Base-by-base conservation (phyloP, 345 rosid genomes). In the Eucalyptus decipiens region DNA sequence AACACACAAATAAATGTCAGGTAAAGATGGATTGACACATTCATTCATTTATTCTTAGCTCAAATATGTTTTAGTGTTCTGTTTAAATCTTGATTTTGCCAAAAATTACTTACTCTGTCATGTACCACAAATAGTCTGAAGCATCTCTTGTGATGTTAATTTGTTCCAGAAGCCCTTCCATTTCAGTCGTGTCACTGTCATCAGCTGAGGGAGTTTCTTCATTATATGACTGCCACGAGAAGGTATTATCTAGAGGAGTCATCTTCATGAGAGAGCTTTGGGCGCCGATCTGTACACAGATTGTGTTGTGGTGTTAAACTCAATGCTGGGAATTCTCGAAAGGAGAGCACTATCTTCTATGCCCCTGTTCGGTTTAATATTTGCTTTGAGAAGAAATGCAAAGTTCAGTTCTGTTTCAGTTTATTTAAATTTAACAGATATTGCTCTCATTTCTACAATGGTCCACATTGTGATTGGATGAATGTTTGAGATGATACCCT, bases 111-210 rank as follows among this genome's bases (percentile, higher is more conserved):
- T 72, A 98, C 99, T 95, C 97, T 87, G 99, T 96, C 93, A 94
- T 93, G 92, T 96, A 98, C 99, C 99, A 98, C 92, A 98, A 91
- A 88, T 98, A 98, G 91, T 98, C 99, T 32, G 99, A 89, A n/a
- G 87, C 48, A 89, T 98, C 99, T 91, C 95, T 89, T 34, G 99
- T 97, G 86, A 96, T 89, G 90, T 92, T 92, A 87, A 95, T 89
- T 91, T 98, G 99, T 91, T 97, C 99, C 93, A 93, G 85, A 87
- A 98, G 94, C 87, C 99, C 98, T 80, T 91, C 92, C 89, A 89
- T 80, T 11, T 91, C 90, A 88, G 94, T 90, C 21, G 96, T 92
- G 32, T 90, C 94, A 56, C 45, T 88, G 37, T 92, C 98, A 87
- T 90, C 90, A 45, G 96, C 93, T 81, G 95, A 91, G 85, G 95